Evolutionary conservation across 208 protist genomes (phyloP).

Genomic region (Leishmania mexicana): DNA sequence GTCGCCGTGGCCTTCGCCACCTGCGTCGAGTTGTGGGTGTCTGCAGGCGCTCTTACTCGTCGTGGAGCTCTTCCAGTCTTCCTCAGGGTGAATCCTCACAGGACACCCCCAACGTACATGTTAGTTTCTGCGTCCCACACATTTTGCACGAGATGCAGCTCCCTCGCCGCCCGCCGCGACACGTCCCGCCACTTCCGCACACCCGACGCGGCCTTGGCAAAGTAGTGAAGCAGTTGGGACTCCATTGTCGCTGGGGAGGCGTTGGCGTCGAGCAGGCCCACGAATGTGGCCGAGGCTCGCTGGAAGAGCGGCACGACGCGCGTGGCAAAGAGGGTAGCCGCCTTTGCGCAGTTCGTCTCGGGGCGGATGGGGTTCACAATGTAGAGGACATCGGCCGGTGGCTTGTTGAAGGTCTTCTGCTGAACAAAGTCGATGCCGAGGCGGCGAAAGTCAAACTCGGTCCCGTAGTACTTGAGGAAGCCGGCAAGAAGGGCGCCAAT

Average conservation of each 20-base stretch:
- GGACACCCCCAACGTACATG: conserved; percentile 63
- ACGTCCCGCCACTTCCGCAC: conserved; percentile 26
- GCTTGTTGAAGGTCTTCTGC: conserved; percentile 51
- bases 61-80: not conserved
- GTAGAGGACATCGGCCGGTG: conserved; percentile 45
- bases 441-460: conserved; percentile 55
- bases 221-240: conserved; percentile 21
- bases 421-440: conserved; percentile 73
- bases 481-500: conserved; percentile 61
- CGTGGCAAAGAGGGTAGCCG: conserved; percentile 52
- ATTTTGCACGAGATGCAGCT: conserved; percentile 31
- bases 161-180: not conserved
- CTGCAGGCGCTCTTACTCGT: not conserved
- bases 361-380: conserved; percentile 77
- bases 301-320: conserved; percentile 60
- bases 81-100: conserved; percentile 3
- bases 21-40: not conserved
- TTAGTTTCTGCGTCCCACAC: conserved; percentile 57
- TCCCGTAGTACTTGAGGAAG: conserved; percentile 80
- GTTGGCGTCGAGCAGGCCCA: conserved; percentile 36
- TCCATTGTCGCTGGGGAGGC: conserved; percentile 24
- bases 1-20: not conserved
- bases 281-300: conserved; percentile 38
- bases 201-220: conserved; percentile 2
- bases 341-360: conserved; percentile 62